Percentiles rank a stretch among this genome's conserved stretches.
Evolutionary conservation across 805 yeast genomes (phyloP).

Genomic region (Tanozyma kutaoensis): DNA sequence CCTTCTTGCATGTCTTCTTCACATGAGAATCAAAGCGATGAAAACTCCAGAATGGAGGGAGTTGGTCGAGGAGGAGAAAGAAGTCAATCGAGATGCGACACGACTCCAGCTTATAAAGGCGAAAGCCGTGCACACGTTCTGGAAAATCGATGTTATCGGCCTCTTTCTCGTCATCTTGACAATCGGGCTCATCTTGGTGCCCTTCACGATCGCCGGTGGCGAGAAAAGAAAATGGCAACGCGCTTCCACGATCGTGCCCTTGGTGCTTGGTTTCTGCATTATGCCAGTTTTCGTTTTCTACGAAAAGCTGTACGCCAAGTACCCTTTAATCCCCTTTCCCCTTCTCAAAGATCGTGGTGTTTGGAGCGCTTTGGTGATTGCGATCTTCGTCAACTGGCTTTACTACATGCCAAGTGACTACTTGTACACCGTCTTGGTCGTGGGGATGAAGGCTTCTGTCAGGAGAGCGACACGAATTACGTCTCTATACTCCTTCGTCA

Average conservation of each 20-base stretch:
- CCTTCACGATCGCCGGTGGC: too few relatives aligned
- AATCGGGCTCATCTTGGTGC: too few relatives aligned
- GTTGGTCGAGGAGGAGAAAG: background rate
- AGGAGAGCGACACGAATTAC: slow-evolving; percentile 7
- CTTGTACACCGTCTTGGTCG: slow-evolving; percentile 6
- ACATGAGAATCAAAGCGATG: slow-evolving; percentile 8
- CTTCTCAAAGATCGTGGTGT: too few relatives aligned
- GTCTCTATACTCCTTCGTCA: slow-evolving; percentile 5
- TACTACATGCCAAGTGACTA: slow-evolving; percentile 5
- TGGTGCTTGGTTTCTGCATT: too few relatives aligned
- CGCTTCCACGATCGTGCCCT: too few relatives aligned
- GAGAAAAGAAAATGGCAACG: too few relatives aligned
- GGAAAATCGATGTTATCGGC: too few relatives aligned
- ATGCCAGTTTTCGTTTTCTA: too few relatives aligned
- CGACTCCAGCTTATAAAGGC: too few relatives aligned
- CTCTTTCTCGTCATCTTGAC: too few relatives aligned
- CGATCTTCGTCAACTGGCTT: slow-evolving; percentile 4
- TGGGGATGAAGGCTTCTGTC: slow-evolving; percentile 6
- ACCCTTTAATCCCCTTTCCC: too few relatives aligned
- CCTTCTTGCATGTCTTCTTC: slow-evolving; percentile 4
- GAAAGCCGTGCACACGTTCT: slow-evolving; percentile 5
- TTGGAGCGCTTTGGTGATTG: background rate
- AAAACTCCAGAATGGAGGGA: slow-evolving; percentile 2
- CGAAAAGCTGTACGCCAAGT: too few relatives aligned
- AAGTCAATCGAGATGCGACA: background rate